Percentiles rank a stretch among this genome's conserved stretches.
Evolutionary conservation across 257 asterid species (phyloP).

Genomic region (Nicotiana noctiflora): DNA sequence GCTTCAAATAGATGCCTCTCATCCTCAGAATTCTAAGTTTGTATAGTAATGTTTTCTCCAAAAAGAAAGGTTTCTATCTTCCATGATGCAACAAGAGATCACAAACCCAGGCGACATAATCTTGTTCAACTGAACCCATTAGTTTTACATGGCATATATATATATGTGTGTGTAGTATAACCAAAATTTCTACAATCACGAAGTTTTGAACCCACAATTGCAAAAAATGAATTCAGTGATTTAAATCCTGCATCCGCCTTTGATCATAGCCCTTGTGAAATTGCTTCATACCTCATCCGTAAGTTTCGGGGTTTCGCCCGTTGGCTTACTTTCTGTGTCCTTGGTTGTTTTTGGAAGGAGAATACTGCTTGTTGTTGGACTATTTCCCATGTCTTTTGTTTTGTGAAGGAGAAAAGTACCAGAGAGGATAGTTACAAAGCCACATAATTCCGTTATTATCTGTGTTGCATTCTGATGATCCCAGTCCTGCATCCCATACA

Average conservation of each 20-base stretch:
- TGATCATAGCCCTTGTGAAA: neutral
- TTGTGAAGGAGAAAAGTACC: conserved; percentile 21
- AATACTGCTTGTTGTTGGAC: conserved; percentile 3
- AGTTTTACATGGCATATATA: no score
- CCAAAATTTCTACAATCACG: no score
- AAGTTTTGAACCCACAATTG: no score
- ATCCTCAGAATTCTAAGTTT: no score
- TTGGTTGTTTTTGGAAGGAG: conserved; percentile 1
- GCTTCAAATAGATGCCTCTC: neutral
- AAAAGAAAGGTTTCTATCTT: neutral
- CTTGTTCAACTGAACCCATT: no score
- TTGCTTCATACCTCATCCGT: neutral
- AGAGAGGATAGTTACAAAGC: conserved; percentile 15
- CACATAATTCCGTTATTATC: conserved; percentile 18
- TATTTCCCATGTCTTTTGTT: conserved; percentile 18
- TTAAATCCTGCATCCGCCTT: no score
- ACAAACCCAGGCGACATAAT: no score
- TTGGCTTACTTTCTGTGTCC: neutral
- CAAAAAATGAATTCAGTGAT: no score
- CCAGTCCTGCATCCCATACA: conserved; percentile 9
- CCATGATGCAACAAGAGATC: neutral
- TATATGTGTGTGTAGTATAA: no score
- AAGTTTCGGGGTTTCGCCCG: neutral
- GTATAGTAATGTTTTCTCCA: neutral
- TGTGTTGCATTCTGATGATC: conserved; percentile 14